Conservation (phyloP, 441 rosid species). For the Brassica balearica region DNA sequence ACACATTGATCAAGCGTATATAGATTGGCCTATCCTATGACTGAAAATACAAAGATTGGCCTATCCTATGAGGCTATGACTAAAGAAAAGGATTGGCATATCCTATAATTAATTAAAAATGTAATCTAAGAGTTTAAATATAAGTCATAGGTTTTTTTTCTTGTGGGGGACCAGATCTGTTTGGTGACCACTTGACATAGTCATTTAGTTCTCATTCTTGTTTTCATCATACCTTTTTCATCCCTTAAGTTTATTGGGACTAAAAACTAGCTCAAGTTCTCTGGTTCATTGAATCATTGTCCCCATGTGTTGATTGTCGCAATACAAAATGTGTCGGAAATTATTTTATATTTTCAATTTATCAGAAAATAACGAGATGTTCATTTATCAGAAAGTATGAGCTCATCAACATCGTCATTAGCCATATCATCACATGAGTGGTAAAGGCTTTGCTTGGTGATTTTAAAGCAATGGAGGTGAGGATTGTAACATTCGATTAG, state of each 20-base stretch:
- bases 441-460: background rate
- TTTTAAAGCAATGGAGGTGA: background rate
- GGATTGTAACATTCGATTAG: background rate
- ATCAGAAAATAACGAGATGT: background rate
- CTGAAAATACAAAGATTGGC: conserved; percentile 17
- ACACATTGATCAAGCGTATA: conserved; percentile 29
- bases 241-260: background rate
- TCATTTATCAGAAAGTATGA: background rate
- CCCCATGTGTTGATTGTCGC: conserved; percentile 19
- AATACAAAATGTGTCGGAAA: conserved; percentile 5
- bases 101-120: conserved; percentile 18
- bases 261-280: background rate
- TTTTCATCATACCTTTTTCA: background rate
- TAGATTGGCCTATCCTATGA: conserved; percentile 26
- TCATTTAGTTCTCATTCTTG: conserved; percentile 32
- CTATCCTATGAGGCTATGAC: conserved; percentile 24
- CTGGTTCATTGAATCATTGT: conserved; percentile 4
- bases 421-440: background rate
- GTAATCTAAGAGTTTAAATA: conserved; percentile 22
- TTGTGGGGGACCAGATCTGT: conserved; percentile 32
- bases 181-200: conserved; percentile 30
- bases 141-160: conserved; percentile 40
- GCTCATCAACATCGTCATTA: conserved; percentile 4
- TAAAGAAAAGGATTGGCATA: conserved; percentile 13
- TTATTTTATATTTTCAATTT: background rate